Base-by-base conservation (phyloP, 2,329 filamentous ascomycete species). In the Aspergillus niger region DNA sequence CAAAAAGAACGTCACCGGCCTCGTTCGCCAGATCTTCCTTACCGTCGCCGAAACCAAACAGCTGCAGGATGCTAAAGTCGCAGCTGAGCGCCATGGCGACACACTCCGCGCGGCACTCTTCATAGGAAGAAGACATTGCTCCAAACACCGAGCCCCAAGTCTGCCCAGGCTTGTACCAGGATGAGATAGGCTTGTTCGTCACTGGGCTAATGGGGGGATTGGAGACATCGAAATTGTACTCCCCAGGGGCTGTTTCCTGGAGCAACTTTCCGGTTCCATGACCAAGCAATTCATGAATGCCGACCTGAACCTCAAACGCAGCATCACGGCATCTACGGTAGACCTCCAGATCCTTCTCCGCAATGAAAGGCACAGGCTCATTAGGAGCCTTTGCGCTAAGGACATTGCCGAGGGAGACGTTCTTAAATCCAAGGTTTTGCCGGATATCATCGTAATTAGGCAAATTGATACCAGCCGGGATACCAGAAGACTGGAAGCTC, bases 81-180 rank as follows among this genome's bases (percentile, higher is more conserved):
- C 93, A 96, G 71, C 89, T 87, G 4, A 98, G 82, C 44, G 88
- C 89, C 92, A 97, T 97, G 55, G 93, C 94, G 10, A 97, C 93
- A 69, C 92, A 90, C 75, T 98, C 94, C 4, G 94, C 94, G 58
- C 94, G 88, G 75, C 94, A 98, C 77, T 98, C 94, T 77, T 98
- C 94, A 71, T 97, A 97, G 15, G 89, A 91, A 3, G 90, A 91
- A 39, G 93, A 92, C 65, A 96, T 86, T 62, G 90, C 86, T 26
- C 93, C 92, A 72, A 98, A 98, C 0, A 97, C 91, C 5, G 89
- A 92, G 58, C 91, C 91, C 93, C 93, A 98, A 0, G 94, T 98
- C 77, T 97, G 91, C 2, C 92, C 92, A 2, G 92, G 92, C 77
- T 95, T 96, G 81, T 98, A 98, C 88, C 90, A 97, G 1, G 89